These are phyloP conservation scores for Aquilaria sinensis DNA, from an alignment of 345 rosid genomes.

Conservation along the genomic window DNA sequence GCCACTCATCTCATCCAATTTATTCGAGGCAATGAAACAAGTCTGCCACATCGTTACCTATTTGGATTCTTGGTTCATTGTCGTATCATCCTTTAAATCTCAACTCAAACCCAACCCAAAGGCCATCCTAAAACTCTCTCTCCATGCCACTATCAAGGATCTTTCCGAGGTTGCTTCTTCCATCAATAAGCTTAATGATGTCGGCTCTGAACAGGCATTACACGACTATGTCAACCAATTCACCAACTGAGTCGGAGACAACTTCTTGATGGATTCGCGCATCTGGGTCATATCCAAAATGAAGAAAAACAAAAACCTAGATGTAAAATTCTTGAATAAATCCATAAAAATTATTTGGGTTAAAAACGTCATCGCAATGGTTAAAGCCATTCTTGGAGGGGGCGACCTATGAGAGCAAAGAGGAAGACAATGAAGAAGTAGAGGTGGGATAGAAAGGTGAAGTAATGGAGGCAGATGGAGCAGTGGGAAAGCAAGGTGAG, in stretches of 20 bases:
- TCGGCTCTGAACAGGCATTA: slow-evolving; percentile 40
- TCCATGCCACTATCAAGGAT: slow-evolving; percentile 28
- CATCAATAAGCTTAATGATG: slow-evolving; percentile 28
- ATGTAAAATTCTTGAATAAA: too few relatives aligned
- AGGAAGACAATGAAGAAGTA: too few relatives aligned
- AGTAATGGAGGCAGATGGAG: too few relatives aligned
- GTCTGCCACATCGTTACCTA: slow-evolving; percentile 55
- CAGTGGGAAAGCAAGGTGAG: too few relatives aligned
- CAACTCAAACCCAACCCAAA: slow-evolving; percentile 39
- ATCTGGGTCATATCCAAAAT: too few relatives aligned
- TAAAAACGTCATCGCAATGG: too few relatives aligned
- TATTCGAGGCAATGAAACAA: slow-evolving; percentile 35
- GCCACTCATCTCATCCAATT: slow-evolving; percentile 14
- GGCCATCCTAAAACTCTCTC: slow-evolving; percentile 49
- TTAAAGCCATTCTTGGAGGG: too few relatives aligned
- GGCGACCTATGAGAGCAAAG: too few relatives aligned
- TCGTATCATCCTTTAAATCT: slow-evolving; percentile 41
- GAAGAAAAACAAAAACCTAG: too few relatives aligned
- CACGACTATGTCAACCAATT: slow-evolving; percentile 45
- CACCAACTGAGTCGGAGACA: slow-evolving; percentile 31
- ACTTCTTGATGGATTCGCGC: too few relatives aligned
- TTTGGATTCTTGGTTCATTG: slow-evolving; percentile 52
- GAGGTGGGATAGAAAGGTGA: too few relatives aligned
- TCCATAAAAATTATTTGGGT: too few relatives aligned
- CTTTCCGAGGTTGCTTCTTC: slow-evolving; percentile 27